A percentile compares a stretch with the other conserved stretches of the same genome.
Evolutionary conservation across 768 basidiomycete genomes (phyloP).

Genomic region (Hebeloma cylindrosporum): DNA sequence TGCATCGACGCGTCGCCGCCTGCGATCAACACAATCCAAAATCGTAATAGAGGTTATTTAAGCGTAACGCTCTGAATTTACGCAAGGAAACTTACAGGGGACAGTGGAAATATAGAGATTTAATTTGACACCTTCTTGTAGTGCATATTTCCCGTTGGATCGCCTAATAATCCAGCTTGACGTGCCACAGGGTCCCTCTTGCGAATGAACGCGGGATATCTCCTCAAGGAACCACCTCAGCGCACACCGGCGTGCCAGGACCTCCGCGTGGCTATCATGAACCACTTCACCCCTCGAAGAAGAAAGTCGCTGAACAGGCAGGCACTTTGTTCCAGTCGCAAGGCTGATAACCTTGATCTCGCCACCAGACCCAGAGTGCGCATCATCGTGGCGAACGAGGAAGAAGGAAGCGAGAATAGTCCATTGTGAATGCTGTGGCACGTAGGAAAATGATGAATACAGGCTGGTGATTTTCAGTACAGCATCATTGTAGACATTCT

Average conservation of each 20-base stretch:
- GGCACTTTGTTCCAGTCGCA: slow-evolving; percentile 84
- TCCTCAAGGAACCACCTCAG: slow-evolving; percentile 82
- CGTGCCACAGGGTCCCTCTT: slow-evolving; percentile 12
- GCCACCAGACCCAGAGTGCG: not conserved
- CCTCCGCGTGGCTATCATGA: slow-evolving; percentile 91
- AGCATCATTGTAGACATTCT: slow-evolving; percentile 16
- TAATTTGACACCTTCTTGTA: slow-evolving; percentile 49
- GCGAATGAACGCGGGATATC: slow-evolving; percentile 37
- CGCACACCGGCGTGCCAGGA: slow-evolving; percentile 81
- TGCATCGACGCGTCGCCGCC: slow-evolving; percentile 91
- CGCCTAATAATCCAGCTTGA: slow-evolving; percentile 52
- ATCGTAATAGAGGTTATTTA: no score
- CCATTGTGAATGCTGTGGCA: slow-evolving; percentile 55
- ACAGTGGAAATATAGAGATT: slow-evolving; percentile 71
- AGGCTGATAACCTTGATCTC: slow-evolving; percentile 61
- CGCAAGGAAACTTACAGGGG: slow-evolving; percentile 45
- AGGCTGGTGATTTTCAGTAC: slow-evolving; percentile 36
- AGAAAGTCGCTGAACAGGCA: slow-evolving; percentile 66
- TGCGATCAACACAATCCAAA: no score
- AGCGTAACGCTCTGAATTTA: no score
- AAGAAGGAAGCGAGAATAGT: slow-evolving; percentile 66
- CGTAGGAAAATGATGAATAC: slow-evolving; percentile 48
- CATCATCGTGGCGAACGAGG: slow-evolving; percentile 23
- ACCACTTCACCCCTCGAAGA: slow-evolving; percentile 69
- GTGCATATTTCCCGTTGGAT: slow-evolving; percentile 40